phyloP scores from a whole-genome alignment of 176 grass and related monocot genomes.

The Ensete glaucum region DNA sequence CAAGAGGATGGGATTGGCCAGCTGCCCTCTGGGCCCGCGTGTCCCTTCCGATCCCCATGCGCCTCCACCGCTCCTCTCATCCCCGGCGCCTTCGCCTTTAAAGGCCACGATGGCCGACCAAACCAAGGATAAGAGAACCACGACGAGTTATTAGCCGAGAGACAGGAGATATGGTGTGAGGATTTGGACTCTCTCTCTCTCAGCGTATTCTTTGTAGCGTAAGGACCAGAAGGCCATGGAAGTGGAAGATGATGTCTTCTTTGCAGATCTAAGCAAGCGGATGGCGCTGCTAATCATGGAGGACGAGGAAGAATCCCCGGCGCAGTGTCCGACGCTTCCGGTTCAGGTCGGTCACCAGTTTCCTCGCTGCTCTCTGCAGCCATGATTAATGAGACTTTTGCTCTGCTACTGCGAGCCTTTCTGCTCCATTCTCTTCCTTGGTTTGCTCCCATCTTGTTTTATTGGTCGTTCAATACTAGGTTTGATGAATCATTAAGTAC shows the following conservation, averaged over 20 bases:
- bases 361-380: neutral
- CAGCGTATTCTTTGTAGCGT: neutral
- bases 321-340: conserved; percentile 27
- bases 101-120: conserved; percentile 6
- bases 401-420: too few relatives aligned
- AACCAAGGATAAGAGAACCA: neutral
- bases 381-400: too few relatives aligned
- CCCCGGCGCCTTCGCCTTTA: conserved; percentile 18
- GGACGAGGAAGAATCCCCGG: conserved; percentile 66
- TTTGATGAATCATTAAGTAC: too few relatives aligned
- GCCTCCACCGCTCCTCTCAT: neutral
- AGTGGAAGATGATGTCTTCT: conserved; percentile 80
- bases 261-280: conserved; percentile 91
- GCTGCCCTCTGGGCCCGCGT: conserved; percentile 17
- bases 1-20: conserved; percentile 37
- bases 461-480: too few relatives aligned
- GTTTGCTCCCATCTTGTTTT: too few relatives aligned
- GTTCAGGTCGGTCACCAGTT: conserved; percentile 29
- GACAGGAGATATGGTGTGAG: neutral
- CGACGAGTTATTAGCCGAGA: conserved; percentile 11
- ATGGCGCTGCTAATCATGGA: conserved; percentile 91
- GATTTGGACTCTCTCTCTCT: neutral
- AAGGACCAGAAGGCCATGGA: conserved; percentile 11
- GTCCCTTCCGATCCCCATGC: conserved; percentile 6
- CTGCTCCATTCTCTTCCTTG: too few relatives aligned